Percentiles rank a stretch among this genome's conserved stretches.
These are phyloP conservation scores for Phyllostachys edulis DNA, from an alignment of 176 grass and related monocot genomes.

Conservation along the genomic window DNA sequence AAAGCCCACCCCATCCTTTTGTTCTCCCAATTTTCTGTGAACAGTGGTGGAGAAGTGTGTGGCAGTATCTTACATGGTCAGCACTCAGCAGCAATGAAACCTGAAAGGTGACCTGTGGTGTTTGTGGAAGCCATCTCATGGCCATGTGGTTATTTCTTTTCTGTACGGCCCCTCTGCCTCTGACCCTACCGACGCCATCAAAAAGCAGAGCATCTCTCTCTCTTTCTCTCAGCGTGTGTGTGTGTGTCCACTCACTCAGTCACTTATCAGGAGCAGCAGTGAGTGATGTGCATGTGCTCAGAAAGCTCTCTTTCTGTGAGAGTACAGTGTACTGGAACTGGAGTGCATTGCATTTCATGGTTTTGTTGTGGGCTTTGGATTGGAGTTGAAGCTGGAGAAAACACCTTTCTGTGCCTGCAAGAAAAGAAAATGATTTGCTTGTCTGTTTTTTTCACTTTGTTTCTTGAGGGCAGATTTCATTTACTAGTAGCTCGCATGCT, in stretches of 20 bases:
- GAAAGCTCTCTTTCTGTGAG: background rate
- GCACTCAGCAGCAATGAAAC: background rate
- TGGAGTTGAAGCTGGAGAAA: background rate
- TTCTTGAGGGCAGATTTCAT: background rate
- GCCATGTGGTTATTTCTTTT: background rate
- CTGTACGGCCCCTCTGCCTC: background rate
- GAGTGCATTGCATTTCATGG: background rate
- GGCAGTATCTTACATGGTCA: conserved; percentile 20
- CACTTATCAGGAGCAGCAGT: background rate
- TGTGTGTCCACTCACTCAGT: background rate
- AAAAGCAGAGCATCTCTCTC: conserved; percentile 12
- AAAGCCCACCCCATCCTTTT: background rate
- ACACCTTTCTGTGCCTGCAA: background rate
- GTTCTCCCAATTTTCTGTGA: background rate
- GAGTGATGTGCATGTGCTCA: conserved; percentile 16
- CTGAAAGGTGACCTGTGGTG: conserved; percentile 3
- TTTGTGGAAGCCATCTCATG: conserved; percentile 17
- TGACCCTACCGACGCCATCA: background rate
- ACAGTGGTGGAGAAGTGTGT: background rate
- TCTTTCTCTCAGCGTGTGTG: background rate
- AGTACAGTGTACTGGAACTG: background rate
- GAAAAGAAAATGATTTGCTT: background rate
- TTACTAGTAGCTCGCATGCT: background rate
- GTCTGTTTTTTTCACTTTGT: background rate
- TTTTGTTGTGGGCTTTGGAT: background rate